Percentiles rank a stretch among this genome's conserved stretches.
Conservation (phyloP, 2,329 filamentous ascomycete genomes). For the Pseudocercospora pini-densiflorae region DNA sequence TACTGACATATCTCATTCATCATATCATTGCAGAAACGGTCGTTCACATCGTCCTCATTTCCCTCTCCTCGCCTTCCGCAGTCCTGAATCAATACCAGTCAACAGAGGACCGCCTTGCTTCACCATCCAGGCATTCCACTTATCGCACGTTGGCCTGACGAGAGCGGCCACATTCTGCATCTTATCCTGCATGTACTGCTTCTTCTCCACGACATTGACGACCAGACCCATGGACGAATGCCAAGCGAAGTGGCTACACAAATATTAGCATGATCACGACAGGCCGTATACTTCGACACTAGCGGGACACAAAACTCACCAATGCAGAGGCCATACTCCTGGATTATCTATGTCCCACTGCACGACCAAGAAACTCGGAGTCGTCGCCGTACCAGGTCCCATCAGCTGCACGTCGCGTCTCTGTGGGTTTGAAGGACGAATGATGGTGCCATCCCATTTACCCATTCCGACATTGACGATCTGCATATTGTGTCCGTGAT, state of each 20-base stretch:
- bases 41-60: not conserved
- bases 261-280: slow-evolving; percentile 1
- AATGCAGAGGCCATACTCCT: slow-evolving; percentile 47
- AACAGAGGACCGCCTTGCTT: slow-evolving; percentile 9
- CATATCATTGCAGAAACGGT: not conserved
- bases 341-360: slow-evolving; percentile 45
- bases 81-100: slow-evolving; percentile 10
- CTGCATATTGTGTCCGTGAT: slow-evolving; percentile 47
- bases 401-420: slow-evolving; percentile 43
- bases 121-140: slow-evolving; percentile 6
- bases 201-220: slow-evolving; percentile 15
- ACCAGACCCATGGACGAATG: slow-evolving; percentile 18
- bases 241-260: slow-evolving; percentile 21
- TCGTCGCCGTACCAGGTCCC: slow-evolving; percentile 19
- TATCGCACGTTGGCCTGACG: slow-evolving; percentile 1
- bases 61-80: not conserved
- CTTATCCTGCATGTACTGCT: slow-evolving; percentile 4
- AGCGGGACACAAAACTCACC: not conserved
- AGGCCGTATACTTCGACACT: not conserved
- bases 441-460: slow-evolving; percentile 46
- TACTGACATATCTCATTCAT: not conserved
- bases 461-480: slow-evolving; percentile 47
- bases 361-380: slow-evolving; percentile 39
- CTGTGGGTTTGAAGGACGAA: slow-evolving; percentile 43
- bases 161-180: not conserved